Percentiles rank a stretch among this genome's conserved stretches.
These are phyloP conservation scores for Boletus insuetus DNA, from an alignment of 768 basidiomycete genomes.

Conservation along the genomic window DNA sequence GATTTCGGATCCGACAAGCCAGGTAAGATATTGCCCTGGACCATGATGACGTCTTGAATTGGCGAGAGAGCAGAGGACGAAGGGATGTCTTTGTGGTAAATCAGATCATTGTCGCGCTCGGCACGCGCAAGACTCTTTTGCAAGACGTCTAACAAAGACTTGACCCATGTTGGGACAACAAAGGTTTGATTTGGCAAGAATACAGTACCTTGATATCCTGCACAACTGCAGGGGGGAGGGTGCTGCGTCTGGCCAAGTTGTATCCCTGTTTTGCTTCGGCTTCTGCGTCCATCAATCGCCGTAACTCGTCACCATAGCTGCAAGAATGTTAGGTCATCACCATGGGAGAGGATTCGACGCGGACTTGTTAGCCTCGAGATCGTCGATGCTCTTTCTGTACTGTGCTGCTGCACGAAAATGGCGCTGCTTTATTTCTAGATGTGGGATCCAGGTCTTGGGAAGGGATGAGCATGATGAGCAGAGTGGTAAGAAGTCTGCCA, in stretches of 20 bases:
- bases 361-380: constrained; percentile 73
- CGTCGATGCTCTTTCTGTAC: constrained; percentile 85
- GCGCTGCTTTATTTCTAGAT: constrained; percentile 75
- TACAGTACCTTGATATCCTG: constrained; percentile 72
- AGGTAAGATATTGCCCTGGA: constrained; percentile 52
- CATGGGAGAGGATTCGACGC: constrained; percentile 11
- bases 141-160: constrained; percentile 78
- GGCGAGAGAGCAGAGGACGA: constrained; percentile 61
- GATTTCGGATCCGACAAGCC: constrained; percentile 57
- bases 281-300: constrained; percentile 69
- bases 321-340: constrained; percentile 7
- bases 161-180: constrained; percentile 1
- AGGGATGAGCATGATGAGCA: constrained; percentile 10
- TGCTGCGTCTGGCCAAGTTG: constrained; percentile 60
- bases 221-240: constrained; percentile 59
- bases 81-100: constrained; percentile 89
- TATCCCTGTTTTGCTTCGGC: constrained; percentile 66
- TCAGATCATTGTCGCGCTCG: constrained; percentile 89
- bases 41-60: constrained; percentile 66
- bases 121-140: constrained; percentile 68
- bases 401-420: constrained; percentile 92
- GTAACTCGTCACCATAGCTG: constrained; percentile 88
- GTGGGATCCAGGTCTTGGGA: constrained; percentile 65
- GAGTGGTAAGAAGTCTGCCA: not conserved
- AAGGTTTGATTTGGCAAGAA: not conserved